phyloP scores from a whole-genome alignment of 106 monocot genomes.

The Dactylorhiza incarnata region DNA sequence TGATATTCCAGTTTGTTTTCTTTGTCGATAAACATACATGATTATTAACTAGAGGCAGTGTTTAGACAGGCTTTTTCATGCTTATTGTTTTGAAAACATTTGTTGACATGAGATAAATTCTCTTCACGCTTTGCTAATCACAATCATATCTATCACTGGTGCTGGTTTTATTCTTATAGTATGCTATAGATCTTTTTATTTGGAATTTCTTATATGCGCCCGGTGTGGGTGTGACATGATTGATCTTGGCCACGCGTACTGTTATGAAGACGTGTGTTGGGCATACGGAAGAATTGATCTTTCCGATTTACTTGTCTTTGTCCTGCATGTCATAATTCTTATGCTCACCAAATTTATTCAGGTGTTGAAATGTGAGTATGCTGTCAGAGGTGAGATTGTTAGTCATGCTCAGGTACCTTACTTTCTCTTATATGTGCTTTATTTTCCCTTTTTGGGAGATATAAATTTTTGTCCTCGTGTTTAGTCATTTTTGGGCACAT shows the following conservation, averaged over 20 bases:
- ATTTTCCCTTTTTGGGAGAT: neutral
- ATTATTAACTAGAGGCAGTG: neutral
- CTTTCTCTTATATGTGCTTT: neutral
- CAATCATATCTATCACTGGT: neutral
- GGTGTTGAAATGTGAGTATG: constrained; percentile 71
- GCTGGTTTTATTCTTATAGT: neutral
- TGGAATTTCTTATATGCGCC: neutral
- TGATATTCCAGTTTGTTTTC: neutral
- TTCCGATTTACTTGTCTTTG: constrained; percentile 2
- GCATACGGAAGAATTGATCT: neutral
- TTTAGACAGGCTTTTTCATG: neutral
- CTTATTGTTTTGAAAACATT: neutral
- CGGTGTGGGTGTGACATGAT: too few relatives aligned
- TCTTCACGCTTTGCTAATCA: too few relatives aligned
- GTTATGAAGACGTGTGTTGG: too few relatives aligned
- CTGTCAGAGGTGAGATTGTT: constrained; percentile 73
- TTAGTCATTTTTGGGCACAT: too few relatives aligned
- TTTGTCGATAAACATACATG: neutral
- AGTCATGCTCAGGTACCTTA: constrained; percentile 53
- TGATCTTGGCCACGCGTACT: too few relatives aligned
- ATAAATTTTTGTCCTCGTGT: neutral
- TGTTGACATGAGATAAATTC: too few relatives aligned
- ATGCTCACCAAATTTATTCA: constrained; percentile 11
- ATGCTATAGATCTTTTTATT: neutral
- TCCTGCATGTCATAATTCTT: neutral